These are phyloP conservation scores for Cordyceps militaris DNA, from an alignment of 2,329 filamentous ascomycete species.

Conservation along the genomic window DNA sequence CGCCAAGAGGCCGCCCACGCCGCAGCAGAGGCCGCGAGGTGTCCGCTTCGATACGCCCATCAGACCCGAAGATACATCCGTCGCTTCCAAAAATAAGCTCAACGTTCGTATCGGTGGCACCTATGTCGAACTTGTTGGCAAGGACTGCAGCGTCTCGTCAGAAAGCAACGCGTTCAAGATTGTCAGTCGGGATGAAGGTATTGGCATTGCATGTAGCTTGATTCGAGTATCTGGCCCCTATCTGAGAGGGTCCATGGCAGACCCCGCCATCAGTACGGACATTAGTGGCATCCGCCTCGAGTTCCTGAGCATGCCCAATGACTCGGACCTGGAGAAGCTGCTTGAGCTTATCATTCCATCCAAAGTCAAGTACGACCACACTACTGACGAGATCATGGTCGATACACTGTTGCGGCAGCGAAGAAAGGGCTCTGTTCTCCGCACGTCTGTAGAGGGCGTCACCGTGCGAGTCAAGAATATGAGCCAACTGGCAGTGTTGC, in stretches of 20 bases:
- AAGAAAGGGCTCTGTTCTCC: slow-evolving; percentile 75
- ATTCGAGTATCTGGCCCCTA: slow-evolving; percentile 69
- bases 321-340: slow-evolving; percentile 73
- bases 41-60: slow-evolving; percentile 53
- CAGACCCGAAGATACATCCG: slow-evolving; percentile 40
- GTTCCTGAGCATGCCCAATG: slow-evolving; percentile 65
- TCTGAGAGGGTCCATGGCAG: slow-evolving; percentile 41
- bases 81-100: slow-evolving; percentile 54
- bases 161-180: slow-evolving; percentile 78
- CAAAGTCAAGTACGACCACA: slow-evolving; percentile 77
- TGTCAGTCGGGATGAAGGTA: slow-evolving; percentile 63
- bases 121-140: slow-evolving; percentile 68
- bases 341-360: slow-evolving; percentile 85
- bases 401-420: slow-evolving; percentile 84
- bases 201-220: slow-evolving; percentile 68
- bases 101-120: slow-evolving; percentile 72
- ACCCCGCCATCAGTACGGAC: slow-evolving; percentile 56
- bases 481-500: slow-evolving; percentile 59
- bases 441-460: slow-evolving; percentile 58
- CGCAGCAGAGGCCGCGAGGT: slow-evolving; percentile 40
- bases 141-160: slow-evolving; percentile 64
- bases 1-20: slow-evolving; percentile 37
- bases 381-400: slow-evolving; percentile 88
- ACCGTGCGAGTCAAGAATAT: slow-evolving; percentile 57
- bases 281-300: slow-evolving; percentile 63